Evolutionary conservation across 441 rosid species (phyloP).

Genomic region (Pelargonium fulgidum): DNA sequence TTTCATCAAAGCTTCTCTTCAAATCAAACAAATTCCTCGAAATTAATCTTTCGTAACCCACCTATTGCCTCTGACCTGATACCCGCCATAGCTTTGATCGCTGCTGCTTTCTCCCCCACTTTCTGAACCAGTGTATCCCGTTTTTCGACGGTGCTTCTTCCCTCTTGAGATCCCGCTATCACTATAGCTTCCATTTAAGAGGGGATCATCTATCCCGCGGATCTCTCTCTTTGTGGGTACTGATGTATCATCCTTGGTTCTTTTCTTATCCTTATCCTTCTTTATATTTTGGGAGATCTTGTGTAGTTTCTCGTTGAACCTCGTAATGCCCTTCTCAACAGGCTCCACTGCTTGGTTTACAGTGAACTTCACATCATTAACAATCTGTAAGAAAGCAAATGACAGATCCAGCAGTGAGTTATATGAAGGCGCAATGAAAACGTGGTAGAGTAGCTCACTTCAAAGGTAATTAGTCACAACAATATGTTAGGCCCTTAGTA

Average conservation of each 20-base stretch:
- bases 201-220: constrained; percentile 95
- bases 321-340: constrained; percentile 86
- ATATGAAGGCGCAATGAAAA: too few relatives aligned
- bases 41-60: constrained; percentile 78
- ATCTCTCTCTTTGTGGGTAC: constrained; percentile 58
- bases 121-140: constrained; percentile 76
- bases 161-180: constrained; percentile 63
- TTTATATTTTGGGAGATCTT: constrained; percentile 88
- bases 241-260: constrained; percentile 77
- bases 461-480: neutral
- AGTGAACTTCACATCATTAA: constrained; percentile 85
- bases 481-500: neutral
- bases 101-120: constrained; percentile 99
- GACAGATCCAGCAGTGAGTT: constrained; percentile 19
- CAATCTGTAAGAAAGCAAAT: constrained; percentile 53
- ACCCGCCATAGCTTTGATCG: constrained; percentile 70
- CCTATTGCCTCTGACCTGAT: constrained; percentile 64
- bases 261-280: constrained; percentile 71
- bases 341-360: constrained; percentile 98
- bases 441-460: neutral
- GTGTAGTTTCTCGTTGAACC: constrained; percentile 80
- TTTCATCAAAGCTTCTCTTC: neutral
- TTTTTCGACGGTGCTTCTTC: constrained; percentile 66
- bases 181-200: constrained; percentile 82
- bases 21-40: constrained; percentile 2